phyloP scores from a whole-genome alignment of 139 green algal genomes.

The Micromonas pusilla region DNA sequence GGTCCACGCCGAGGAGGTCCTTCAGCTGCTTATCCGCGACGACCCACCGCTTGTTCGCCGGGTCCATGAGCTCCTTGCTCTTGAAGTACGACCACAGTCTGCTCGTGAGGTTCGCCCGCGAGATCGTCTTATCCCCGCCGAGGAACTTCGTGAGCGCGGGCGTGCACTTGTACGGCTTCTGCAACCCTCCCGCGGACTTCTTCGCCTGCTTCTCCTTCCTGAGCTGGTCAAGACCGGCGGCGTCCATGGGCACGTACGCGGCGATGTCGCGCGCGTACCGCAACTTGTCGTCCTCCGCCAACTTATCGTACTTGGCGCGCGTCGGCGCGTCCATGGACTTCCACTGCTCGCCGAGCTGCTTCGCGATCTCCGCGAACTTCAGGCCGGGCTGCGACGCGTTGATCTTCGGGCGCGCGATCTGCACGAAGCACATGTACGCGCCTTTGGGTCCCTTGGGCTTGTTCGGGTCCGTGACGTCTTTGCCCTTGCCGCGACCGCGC shows the following conservation, averaged over 20 bases:
- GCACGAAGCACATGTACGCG: constrained; percentile 26
- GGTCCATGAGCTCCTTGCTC: constrained; percentile 7
- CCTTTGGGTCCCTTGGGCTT: constrained; percentile 20
- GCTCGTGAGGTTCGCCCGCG: not conserved
- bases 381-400: not conserved
- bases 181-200: not conserved
- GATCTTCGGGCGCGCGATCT: not conserved
- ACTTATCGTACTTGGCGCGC: not conserved
- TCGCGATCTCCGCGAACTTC: constrained; percentile 5
- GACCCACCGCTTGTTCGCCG: not conserved
- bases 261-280: constrained; percentile 13
- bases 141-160: not conserved
- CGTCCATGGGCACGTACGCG: constrained; percentile 1
- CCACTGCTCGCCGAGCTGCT: constrained; percentile 12
- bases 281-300: constrained; percentile 26
- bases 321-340: not conserved
- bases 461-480: constrained; percentile 18
- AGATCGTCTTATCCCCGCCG: not conserved
- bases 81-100: constrained; percentile 7
- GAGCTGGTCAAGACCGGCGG: constrained; percentile 1
- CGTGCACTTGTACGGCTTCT: constrained; percentile 18
- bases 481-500: not conserved
- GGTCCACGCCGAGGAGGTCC: not conserved
- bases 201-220: not conserved
- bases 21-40: not conserved